Base-by-base conservation (phyloP, 768 basidiomycete genomes). In the Postia placenta region DNA sequence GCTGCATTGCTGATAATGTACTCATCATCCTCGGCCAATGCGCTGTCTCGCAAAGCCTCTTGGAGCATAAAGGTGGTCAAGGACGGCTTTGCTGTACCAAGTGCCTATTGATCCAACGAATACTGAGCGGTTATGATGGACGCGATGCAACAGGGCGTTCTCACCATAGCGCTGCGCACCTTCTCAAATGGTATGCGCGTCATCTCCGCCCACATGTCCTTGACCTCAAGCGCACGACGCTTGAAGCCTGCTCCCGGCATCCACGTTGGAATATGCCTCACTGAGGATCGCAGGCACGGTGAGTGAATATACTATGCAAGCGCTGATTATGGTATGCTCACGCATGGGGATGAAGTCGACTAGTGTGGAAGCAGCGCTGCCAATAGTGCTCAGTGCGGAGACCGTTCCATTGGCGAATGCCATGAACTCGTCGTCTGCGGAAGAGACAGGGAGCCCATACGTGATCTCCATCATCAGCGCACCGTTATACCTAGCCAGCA, bases 21-120 rank as follows among this genome's bases (percentile, higher is more conserved):
- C 15, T 33, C 30, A 15, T 33, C 30, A 33, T 33, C 30, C 15
- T 7, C 30, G 7, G 7, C 15, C 30, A 33, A 33, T 7, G 15
- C 30, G 9, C 30, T 15, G 15, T 33, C 15, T 7, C 30, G 7
- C 30, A 15, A 7, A 7, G 30, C 15, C 15, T 33, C 30, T 33
- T 33, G 9, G 30, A 33, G 7, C 9, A 33, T 7, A 33, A 15
- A 33, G 27, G 26, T 5, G 50, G 52, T 12, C 49, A 47, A 20
- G 67, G 66, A 27, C 71, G 63, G 35, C 61, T 54, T n/a, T 64
- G 56, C 40, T 69, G 64, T 5, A 69, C 65, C 42, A 73, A 50
- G 58, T 74, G 76, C 46, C 80, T 70, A 36, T 79, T 74, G 2
- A 79, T 79, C 19, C 59, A 61, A 60, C 80, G 81, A 28, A 47